Percentiles rank a stretch among this genome's conserved stretches.
These are phyloP conservation scores for Chondrostereum purpureum DNA, from an alignment of 1,284 basidiomycete species.

Conservation along the genomic window DNA sequence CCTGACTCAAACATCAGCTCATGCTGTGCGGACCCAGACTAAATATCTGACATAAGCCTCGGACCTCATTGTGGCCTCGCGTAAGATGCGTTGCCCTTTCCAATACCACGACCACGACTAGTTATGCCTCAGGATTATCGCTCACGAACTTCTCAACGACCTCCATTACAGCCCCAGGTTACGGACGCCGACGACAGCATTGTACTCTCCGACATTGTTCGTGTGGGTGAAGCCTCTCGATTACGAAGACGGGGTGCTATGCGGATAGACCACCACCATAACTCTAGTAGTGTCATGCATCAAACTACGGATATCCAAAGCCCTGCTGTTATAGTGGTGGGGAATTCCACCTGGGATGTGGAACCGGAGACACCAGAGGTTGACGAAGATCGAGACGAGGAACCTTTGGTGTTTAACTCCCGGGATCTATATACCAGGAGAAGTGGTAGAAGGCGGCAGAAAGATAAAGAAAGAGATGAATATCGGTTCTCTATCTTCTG, in stretches of 20 bases:
- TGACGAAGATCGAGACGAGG: slow-evolving; percentile 11
- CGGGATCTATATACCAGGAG: no score
- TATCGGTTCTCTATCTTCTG: slow-evolving; percentile 1
- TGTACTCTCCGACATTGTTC: slow-evolving; percentile 61
- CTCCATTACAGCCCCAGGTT: no score
- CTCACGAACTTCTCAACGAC: no score
- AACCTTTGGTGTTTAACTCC: slow-evolving; percentile 1
- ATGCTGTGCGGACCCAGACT: no score
- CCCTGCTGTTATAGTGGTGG: slow-evolving; percentile 4
- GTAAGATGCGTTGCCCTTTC: no score
- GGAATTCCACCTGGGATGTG: slow-evolving; percentile 3
- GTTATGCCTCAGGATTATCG: no score
- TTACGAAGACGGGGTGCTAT: slow-evolving; percentile 66
- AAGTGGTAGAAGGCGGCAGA: background rate
- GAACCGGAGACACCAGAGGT: slow-evolving; percentile 2
- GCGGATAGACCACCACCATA: slow-evolving; percentile 44
- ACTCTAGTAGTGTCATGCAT: background rate
- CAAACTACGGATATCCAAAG: slow-evolving; percentile 1
- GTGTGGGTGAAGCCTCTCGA: slow-evolving; percentile 64
- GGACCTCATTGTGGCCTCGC: no score
- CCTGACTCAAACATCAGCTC: no score
- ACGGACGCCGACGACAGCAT: slow-evolving; percentile 57
- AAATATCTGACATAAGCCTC: no score
- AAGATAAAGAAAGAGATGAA: background rate
- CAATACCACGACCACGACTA: no score